These are phyloP conservation scores for Barnettozyma pratensis DNA, from an alignment of 805 yeast genomes.

Conservation along the genomic window DNA sequence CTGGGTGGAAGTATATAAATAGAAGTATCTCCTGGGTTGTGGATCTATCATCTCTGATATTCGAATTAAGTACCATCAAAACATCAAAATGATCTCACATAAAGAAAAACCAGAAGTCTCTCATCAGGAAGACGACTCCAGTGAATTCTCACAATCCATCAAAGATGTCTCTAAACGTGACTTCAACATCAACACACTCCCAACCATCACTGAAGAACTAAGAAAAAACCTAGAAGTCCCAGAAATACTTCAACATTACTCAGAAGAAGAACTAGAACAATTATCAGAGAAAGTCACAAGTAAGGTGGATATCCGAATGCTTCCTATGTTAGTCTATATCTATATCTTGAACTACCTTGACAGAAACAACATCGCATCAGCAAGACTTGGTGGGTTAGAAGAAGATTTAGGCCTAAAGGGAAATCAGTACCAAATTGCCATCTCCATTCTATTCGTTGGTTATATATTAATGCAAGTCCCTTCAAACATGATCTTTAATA, in stretches of 20 bases:
- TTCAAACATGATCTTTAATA: conserved; percentile 37
- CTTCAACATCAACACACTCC: background rate
- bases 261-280: conserved; percentile 37
- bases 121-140: no score
- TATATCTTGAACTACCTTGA: conserved; percentile 49
- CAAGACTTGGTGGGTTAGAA: conserved; percentile 45
- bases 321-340: conserved; percentile 45
- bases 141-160: no score
- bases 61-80: no score
- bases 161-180: no score
- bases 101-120: no score
- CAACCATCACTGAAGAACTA: conserved; percentile 12
- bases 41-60: no score
- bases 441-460: conserved; percentile 47
- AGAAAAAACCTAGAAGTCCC: conserved; percentile 16
- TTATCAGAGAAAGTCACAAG: conserved; percentile 39
- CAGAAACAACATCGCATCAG: conserved; percentile 45
- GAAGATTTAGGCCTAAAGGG: conserved; percentile 39
- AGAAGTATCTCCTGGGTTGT: no score
- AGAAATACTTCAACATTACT: conserved; percentile 16
- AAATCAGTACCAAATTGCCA: conserved; percentile 42
- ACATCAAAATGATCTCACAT: no score
- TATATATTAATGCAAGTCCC: conserved; percentile 50
- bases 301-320: conserved; percentile 43
- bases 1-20: no score